phyloP scores from a whole-genome alignment of 495 filamentous ascomycete species.

The Neurospora terricola region DNA sequence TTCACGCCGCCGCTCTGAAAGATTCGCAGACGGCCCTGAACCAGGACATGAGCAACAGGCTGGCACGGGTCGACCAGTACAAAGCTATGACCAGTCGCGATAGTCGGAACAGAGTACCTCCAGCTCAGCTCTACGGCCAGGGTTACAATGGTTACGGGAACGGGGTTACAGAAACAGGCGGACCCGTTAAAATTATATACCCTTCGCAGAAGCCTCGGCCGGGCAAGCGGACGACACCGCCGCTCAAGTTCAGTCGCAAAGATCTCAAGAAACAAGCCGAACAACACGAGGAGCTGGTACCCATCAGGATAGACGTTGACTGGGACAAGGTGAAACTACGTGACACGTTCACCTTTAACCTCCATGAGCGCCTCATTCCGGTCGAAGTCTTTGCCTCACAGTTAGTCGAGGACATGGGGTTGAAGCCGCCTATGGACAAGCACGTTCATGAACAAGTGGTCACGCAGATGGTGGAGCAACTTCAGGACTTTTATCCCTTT shows the following conservation, averaged over 20 bases:
- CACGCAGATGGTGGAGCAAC: slow-evolving; percentile 76
- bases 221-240: slow-evolving; percentile 61
- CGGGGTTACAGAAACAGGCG: slow-evolving; percentile 57
- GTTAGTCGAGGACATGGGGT: slow-evolving; percentile 81
- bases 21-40: slow-evolving; percentile 30
- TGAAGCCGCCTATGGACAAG: slow-evolving; percentile 53
- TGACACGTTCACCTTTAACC: slow-evolving; percentile 98
- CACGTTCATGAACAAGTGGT: slow-evolving; percentile 68
- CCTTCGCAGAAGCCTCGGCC: slow-evolving; percentile 60
- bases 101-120: slow-evolving; percentile 29
- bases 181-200: slow-evolving; percentile 54
- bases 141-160: slow-evolving; percentile 91
- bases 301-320: slow-evolving; percentile 85
- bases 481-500: slow-evolving; percentile 87
- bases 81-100: slow-evolving; percentile 25
- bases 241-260: slow-evolving; percentile 61
- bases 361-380: slow-evolving; percentile 75
- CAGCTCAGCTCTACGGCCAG: slow-evolving; percentile 48
- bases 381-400: slow-evolving; percentile 77
- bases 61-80: slow-evolving; percentile 37
- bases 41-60: slow-evolving; percentile 29
- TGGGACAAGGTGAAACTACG: slow-evolving; percentile 91
- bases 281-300: slow-evolving; percentile 81
- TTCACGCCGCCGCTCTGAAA: slow-evolving; percentile 54
- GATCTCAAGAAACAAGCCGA: slow-evolving; percentile 78